These are phyloP conservation scores for Schwanniomyces yamadae DNA, from an alignment of 805 yeast species.

Conservation along the genomic window DNA sequence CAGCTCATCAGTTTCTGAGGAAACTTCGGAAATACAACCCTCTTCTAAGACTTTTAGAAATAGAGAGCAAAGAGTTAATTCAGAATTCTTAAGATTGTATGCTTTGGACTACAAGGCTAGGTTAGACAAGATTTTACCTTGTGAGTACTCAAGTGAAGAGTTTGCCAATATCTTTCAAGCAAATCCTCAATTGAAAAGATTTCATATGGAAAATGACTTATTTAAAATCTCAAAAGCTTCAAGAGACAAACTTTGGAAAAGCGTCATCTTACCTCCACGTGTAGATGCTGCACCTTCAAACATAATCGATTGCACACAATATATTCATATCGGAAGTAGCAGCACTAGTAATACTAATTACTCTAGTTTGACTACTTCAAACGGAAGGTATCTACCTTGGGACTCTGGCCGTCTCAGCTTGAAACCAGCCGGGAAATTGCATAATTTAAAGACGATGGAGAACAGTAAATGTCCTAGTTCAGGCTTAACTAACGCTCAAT, in stretches of 20 bases:
- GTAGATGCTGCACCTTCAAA: constrained; percentile 32
- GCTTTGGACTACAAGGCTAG: constrained; percentile 50
- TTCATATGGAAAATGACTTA: constrained; percentile 25
- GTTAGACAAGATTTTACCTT: constrained; percentile 25
- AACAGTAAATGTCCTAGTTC: constrained; percentile 38
- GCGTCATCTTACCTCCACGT: constrained; percentile 53
- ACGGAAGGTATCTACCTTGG: constrained; percentile 27
- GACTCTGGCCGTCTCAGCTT: constrained; percentile 14
- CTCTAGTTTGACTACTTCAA: constrained; percentile 17
- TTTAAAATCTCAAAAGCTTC: constrained; percentile 40
- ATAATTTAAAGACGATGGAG: constrained; percentile 13
- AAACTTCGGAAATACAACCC: background rate
- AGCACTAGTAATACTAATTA: constrained; percentile 4
- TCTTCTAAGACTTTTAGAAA: constrained; percentile 14
- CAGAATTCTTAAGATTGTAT: constrained; percentile 47
- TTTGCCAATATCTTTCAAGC: constrained; percentile 11
- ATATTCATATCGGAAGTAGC: constrained; percentile 22
- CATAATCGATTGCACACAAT: constrained; percentile 19
- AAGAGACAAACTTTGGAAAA: constrained; percentile 53
- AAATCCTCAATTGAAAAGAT: constrained; percentile 20
- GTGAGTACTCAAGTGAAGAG: constrained; percentile 12
- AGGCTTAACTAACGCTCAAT: constrained; percentile 43
- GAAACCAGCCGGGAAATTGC: constrained; percentile 37
- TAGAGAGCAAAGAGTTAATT: constrained; percentile 52
- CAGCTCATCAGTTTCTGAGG: constrained; percentile 3